A percentile compares a stretch with the other conserved stretches of the same genome.
phyloP scores from a whole-genome alignment of 2,329 filamentous ascomycete species.

The Nectriaceae sp. region DNA sequence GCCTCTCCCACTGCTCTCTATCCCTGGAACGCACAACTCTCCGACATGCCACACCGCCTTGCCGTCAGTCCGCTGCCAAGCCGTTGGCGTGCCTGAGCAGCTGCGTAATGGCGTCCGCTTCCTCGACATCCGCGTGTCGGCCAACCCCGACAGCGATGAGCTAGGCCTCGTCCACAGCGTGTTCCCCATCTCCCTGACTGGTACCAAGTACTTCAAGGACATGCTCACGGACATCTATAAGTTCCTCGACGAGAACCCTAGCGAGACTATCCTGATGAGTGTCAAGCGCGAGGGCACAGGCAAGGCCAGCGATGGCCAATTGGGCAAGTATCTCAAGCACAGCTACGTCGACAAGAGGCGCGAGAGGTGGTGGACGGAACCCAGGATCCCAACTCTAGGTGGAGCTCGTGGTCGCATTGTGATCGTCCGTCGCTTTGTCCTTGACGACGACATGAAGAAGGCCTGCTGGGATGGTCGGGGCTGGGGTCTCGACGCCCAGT shows the following conservation, averaged over 20 bases:
- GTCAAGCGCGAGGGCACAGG: slow-evolving; percentile 91
- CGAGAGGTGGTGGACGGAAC: slow-evolving; percentile 76
- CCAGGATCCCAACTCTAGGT: slow-evolving; percentile 75
- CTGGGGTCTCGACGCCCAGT: slow-evolving; percentile 61
- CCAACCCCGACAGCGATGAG: slow-evolving; percentile 57
- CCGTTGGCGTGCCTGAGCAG: slow-evolving; percentile 74
- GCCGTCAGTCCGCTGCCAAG: slow-evolving; percentile 91
- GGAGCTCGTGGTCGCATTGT: slow-evolving; percentile 82
- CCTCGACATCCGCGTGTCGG: slow-evolving; percentile 81
- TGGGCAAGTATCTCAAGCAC: slow-evolving; percentile 71
- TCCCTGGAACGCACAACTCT: slow-evolving; percentile 95
- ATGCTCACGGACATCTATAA: slow-evolving; percentile 70
- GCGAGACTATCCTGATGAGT: slow-evolving; percentile 82
- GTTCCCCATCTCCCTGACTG: slow-evolving; percentile 85
- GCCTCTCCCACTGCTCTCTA: slow-evolving; percentile 78
- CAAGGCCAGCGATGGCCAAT: slow-evolving; percentile 74
- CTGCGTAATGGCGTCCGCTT: slow-evolving; percentile 90
- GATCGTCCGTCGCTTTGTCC: slow-evolving; percentile 76
- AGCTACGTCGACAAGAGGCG: slow-evolving; percentile 64
- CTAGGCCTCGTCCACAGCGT: slow-evolving; percentile 85
- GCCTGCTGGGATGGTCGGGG: slow-evolving; percentile 51
- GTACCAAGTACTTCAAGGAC: slow-evolving; percentile 75
- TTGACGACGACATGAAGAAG: slow-evolving; percentile 56
- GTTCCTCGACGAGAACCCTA: slow-evolving; percentile 77
- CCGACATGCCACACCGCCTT: slow-evolving; percentile 83